phyloP scores from a whole-genome alignment of 495 filamentous ascomycete species.

The Penicillium angulare region DNA sequence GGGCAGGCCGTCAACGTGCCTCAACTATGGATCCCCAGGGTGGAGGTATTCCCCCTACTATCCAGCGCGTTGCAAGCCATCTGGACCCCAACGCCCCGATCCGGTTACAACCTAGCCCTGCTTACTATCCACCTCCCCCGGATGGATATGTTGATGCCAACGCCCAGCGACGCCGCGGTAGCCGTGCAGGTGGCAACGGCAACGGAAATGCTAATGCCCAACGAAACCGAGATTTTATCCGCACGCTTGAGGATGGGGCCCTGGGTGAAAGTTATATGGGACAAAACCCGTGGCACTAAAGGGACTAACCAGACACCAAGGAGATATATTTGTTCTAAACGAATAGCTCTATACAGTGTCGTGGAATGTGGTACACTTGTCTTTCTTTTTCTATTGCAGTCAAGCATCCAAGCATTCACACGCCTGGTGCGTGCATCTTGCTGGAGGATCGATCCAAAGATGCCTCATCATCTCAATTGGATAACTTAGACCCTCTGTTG shows the following conservation, averaged over 20 bases:
- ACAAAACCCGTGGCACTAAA: constrained; percentile 63
- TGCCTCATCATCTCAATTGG: constrained; percentile 5
- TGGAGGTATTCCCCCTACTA: constrained; percentile 84
- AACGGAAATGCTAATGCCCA: constrained; percentile 39
- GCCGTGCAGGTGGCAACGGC: constrained; percentile 51
- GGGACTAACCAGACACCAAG: background rate
- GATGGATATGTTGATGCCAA: constrained; percentile 72
- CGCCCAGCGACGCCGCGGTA: constrained; percentile 71
- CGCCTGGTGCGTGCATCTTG: constrained; percentile 8
- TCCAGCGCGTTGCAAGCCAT: constrained; percentile 95
- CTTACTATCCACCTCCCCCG: constrained; percentile 95
- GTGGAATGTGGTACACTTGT: constrained; percentile 1
- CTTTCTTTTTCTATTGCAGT: background rate
- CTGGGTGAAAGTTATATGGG: constrained; percentile 77
- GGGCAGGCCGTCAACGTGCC: constrained; percentile 83
- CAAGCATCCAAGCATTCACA: constrained; percentile 9
- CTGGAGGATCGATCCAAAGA: constrained; percentile 2
- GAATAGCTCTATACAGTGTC: background rate
- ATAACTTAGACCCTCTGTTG: background rate
- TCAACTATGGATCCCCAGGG: constrained; percentile 94
- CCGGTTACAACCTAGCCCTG: constrained; percentile 89
- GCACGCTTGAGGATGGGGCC: constrained; percentile 89
- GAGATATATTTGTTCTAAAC: background rate
- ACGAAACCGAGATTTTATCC: constrained; percentile 84
- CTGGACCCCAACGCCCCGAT: constrained; percentile 95